A percentile compares a stretch with the other conserved stretches of the same genome.
These are phyloP conservation scores for Phytopythium montanum DNA, from an alignment of 352 stramenopile genomes.

Conservation along the genomic window DNA sequence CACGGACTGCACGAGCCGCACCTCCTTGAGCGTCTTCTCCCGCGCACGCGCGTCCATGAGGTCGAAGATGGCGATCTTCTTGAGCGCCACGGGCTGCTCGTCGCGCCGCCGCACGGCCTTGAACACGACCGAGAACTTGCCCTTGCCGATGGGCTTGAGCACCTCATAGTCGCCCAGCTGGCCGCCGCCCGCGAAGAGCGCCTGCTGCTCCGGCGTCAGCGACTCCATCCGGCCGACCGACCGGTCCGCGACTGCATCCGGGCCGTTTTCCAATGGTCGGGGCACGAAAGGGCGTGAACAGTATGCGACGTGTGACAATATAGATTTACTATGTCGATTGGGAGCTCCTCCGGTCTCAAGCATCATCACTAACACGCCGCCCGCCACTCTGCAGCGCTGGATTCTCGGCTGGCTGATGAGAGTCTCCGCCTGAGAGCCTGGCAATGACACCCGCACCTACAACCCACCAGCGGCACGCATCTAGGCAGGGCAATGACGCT, in stretches of 20 bases:
- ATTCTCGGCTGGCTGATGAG: too few relatives aligned
- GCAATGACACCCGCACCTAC: not conserved
- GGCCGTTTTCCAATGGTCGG: not conserved
- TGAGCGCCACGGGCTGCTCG: slow-evolving; percentile 83
- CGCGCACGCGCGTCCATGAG: slow-evolving; percentile 87
- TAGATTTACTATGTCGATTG: not conserved
- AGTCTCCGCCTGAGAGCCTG: not conserved
- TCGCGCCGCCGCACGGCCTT: slow-evolving; percentile 74
- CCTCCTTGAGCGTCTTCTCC: slow-evolving; percentile 90
- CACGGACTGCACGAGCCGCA: slow-evolving; percentile 88
- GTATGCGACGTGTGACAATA: not conserved
- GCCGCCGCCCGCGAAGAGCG: slow-evolving; percentile 53
- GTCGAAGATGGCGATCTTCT: slow-evolving; percentile 92
- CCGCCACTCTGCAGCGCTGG: not conserved
- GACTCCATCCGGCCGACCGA: slow-evolving; percentile 46
- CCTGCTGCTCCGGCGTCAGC: slow-evolving; percentile 67
- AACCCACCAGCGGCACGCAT: not conserved
- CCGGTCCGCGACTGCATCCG: not conserved
- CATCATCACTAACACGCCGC: too few relatives aligned
- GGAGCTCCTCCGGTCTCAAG: not conserved
- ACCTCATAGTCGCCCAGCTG: slow-evolving; percentile 75
- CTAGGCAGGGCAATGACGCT: not conserved
- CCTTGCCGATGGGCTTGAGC: slow-evolving; percentile 89
- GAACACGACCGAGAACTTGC: slow-evolving; percentile 93
- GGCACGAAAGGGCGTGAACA: not conserved